A percentile compares a stretch with the other conserved stretches of the same genome.
Evolutionary conservation across 257 asterid species (phyloP).

Genomic region (Fraxinus americana): DNA sequence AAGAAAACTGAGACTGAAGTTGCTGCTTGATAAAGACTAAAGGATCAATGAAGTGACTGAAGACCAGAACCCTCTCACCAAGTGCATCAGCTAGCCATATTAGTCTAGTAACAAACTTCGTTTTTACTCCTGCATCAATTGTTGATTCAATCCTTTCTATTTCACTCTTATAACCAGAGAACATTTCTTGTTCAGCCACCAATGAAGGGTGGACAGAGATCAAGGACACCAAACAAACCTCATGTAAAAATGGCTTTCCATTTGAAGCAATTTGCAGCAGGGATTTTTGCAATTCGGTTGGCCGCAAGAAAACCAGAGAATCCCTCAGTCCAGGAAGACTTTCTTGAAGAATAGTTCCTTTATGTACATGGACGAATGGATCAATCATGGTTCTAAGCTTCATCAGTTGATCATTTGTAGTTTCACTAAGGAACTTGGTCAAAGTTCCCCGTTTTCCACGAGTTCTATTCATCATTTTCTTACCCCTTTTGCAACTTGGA

Average conservation of each 20-base stretch:
- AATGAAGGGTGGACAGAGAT: slow-evolving; percentile 74
- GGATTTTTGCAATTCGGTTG: slow-evolving; percentile 29
- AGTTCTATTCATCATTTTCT: background rate
- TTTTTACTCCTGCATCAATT: slow-evolving; percentile 57
- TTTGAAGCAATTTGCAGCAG: no score
- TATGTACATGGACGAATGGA: slow-evolving; percentile 66
- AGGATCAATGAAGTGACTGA: slow-evolving; percentile 52
- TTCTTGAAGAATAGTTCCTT: slow-evolving; percentile 56
- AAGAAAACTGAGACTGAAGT: slow-evolving; percentile 29
- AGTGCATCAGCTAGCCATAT: slow-evolving; percentile 41
- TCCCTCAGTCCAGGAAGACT: slow-evolving; percentile 65
- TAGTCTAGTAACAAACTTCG: slow-evolving; percentile 52
- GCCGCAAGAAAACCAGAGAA: slow-evolving; percentile 50
- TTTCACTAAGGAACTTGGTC: slow-evolving; percentile 36
- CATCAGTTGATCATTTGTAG: slow-evolving; percentile 25
- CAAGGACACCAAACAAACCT: slow-evolving; percentile 41
- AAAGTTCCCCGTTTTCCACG: slow-evolving; percentile 36
- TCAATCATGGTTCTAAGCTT: slow-evolving; percentile 52
- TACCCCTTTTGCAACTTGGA: background rate
- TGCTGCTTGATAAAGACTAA: slow-evolving; percentile 39
- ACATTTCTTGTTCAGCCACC: slow-evolving; percentile 11
- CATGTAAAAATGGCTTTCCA: slow-evolving; percentile 15
- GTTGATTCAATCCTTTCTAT: slow-evolving; percentile 26
- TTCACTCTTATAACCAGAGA: background rate
- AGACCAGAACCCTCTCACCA: slow-evolving; percentile 65